A percentile compares a stretch with the other conserved stretches of the same genome.
Conservation (phyloP, 257 asterid species). For the Plantago major region DNA sequence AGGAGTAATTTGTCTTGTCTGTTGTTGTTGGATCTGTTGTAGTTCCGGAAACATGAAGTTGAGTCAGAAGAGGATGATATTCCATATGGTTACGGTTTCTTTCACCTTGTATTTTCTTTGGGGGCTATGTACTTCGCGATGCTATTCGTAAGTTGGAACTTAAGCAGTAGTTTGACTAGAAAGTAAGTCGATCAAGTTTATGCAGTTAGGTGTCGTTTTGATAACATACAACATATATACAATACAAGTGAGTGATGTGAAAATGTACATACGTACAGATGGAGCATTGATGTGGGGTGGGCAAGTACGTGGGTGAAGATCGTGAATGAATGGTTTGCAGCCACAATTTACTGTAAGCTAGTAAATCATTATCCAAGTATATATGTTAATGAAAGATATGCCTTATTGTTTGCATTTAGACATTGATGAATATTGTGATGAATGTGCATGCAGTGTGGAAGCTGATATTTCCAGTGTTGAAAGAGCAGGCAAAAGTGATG, state of each 20-base stretch:
- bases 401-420: not conserved
- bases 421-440: not conserved
- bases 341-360: slow-evolving; percentile 70
- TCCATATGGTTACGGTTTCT: slow-evolving; percentile 82
- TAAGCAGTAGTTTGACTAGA: slow-evolving; percentile 61
- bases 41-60: slow-evolving; percentile 54
- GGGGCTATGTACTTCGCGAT: slow-evolving; percentile 96
- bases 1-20: no score
- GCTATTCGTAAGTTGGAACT: slow-evolving; percentile 90
- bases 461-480: slow-evolving; percentile 70
- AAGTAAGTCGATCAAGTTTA: slow-evolving; percentile 43
- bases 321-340: slow-evolving; percentile 90
- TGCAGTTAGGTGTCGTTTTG: not conserved
- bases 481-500: slow-evolving; percentile 47
- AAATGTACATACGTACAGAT: slow-evolving; percentile 30
- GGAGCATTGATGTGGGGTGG: slow-evolving; percentile 98
- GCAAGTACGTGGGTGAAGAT: slow-evolving; percentile 94
- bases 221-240: no score
- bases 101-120: slow-evolving; percentile 73
- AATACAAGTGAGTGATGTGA: no score
- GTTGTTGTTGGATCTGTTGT: slow-evolving; percentile 11
- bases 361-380: no score
- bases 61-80: slow-evolving; percentile 55
- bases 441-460: slow-evolving; percentile 80
- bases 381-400: not conserved